Base-by-base conservation (phyloP, 352 stramenopile species). In the Pythium vanterpoolii region DNA sequence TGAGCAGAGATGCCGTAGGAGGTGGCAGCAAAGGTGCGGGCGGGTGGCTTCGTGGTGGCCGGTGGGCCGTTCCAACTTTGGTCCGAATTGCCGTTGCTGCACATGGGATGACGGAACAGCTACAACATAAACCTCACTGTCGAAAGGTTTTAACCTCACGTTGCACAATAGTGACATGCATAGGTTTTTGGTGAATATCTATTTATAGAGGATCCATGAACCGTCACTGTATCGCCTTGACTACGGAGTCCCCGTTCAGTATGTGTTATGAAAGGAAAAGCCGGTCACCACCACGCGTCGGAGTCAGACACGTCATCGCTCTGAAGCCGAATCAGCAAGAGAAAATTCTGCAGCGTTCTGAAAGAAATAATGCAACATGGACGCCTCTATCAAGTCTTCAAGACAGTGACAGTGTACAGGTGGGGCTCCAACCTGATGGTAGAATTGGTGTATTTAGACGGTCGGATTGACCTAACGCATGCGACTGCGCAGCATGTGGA, bases 131-230 rank as follows among this genome's bases (percentile, higher is more conserved):
- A 58, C 36, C 51, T 49, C 38, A n/a, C 2, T 21, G 18, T 4
- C 16, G 13, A 21, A 26, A 19, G 36, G 2, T 38, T 39, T 31
- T 36, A 60, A 60, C 40, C 53, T 60, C 28, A 44, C 40, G 33
- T 23, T 46, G 53, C 42, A 45, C 19, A 60, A 60, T 62, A 62
- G 56, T 62, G 55, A 62, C 56, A 62, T 44, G 0, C 19, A 48
- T 34, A 18, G 30, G 45, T 27, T 46, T 9, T 39, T 13, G 14
- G 1, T 21, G 10, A 27, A 5, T 50, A 64, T 64, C 5, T 1
- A 19, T 47, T 56, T 24, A n/a, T 5, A 46, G 2, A 56, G 33
- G 49, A 16, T 38, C 19, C 5, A 39, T 39, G 8, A 8, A 14
- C 33, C 8, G 8, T 14, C 33, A 39, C 14, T 39, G 14, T 39